These are phyloP conservation scores for Acanthamoeba quina DNA, from an alignment of 208 protist species.

Conservation along the genomic window DNA sequence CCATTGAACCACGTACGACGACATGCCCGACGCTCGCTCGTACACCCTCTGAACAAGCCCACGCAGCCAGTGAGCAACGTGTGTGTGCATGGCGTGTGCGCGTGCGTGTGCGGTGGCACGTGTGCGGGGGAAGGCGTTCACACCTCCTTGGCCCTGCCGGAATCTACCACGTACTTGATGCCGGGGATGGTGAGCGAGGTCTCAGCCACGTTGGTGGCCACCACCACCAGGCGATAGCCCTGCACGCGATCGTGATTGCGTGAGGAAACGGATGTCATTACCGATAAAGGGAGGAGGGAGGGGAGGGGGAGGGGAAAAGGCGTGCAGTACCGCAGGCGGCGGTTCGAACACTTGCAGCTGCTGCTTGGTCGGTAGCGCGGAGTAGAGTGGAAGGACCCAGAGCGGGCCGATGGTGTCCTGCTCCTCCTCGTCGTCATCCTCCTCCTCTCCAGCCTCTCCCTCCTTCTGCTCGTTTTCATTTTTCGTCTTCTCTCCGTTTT, in stretches of 20 bases:
- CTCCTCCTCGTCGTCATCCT: slow-evolving; percentile 76
- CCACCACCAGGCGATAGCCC: slow-evolving; percentile 94
- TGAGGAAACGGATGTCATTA: not conserved
- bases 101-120: not conserved
- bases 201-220: slow-evolving; percentile 99
- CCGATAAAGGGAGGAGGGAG: not conserved
- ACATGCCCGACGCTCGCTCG: slow-evolving; percentile 83
- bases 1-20: slow-evolving; percentile 87
- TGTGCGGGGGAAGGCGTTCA: not conserved
- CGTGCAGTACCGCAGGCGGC: not conserved
- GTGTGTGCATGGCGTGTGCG: not conserved
- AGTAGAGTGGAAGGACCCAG: slow-evolving; percentile 98
- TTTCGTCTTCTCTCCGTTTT: slow-evolving; percentile 78
- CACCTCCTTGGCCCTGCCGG: slow-evolving; percentile 86
- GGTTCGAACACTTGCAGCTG: slow-evolving; percentile 86
- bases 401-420: slow-evolving; percentile 90
- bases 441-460: slow-evolving; percentile 65
- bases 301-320: not conserved
- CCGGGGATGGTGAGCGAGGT: slow-evolving; percentile 99
- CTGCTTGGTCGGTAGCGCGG: slow-evolving; percentile 91
- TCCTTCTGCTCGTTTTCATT: slow-evolving; percentile 67
- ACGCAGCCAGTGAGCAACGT: not conserved
- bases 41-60: slow-evolving; percentile 76
- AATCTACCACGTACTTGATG: slow-evolving; percentile 96
- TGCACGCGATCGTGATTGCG: not conserved